Conservation (phyloP, 2,329 filamentous ascomycete species). For the Diplodia mutila region DNA sequence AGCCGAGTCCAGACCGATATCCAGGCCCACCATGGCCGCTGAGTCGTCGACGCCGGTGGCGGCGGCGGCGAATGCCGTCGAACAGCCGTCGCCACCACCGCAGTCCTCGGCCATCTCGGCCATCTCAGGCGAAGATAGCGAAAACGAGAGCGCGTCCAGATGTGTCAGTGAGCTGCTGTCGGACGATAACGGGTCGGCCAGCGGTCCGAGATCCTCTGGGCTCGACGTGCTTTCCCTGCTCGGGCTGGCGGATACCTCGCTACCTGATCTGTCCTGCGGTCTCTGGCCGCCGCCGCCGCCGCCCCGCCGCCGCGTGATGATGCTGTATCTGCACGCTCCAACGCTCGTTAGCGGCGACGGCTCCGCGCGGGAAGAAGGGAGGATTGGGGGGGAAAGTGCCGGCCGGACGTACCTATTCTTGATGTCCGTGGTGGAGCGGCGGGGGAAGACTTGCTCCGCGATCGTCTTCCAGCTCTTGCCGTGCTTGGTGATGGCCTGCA, state of each 20-base stretch:
- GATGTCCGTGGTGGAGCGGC: background rate
- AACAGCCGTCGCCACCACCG: no score
- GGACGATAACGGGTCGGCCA: background rate
- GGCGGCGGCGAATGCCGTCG: no score
- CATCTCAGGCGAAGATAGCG: background rate
- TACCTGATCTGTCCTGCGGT: background rate
- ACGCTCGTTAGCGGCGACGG: background rate
- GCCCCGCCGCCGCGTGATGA: background rate
- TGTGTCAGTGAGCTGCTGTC: background rate
- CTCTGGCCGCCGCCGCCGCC: background rate
- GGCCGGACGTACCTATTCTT: background rate
- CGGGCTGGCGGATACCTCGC: background rate
- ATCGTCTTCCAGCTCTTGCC: constrained; percentile 1
- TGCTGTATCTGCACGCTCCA: background rate
- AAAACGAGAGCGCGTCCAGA: background rate
- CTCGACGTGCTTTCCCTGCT: background rate
- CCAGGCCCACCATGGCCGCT: background rate
- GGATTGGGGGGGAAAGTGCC: background rate
- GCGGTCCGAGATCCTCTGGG: background rate
- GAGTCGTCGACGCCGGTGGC: background rate
- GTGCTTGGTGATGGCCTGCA: background rate
- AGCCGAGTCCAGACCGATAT: background rate
- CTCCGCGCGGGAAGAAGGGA: background rate
- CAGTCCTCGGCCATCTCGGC: background rate
- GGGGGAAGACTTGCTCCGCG: background rate